These are phyloP conservation scores for Theobroma grandiflorum DNA, from an alignment of 441 rosid species.

Conservation along the genomic window DNA sequence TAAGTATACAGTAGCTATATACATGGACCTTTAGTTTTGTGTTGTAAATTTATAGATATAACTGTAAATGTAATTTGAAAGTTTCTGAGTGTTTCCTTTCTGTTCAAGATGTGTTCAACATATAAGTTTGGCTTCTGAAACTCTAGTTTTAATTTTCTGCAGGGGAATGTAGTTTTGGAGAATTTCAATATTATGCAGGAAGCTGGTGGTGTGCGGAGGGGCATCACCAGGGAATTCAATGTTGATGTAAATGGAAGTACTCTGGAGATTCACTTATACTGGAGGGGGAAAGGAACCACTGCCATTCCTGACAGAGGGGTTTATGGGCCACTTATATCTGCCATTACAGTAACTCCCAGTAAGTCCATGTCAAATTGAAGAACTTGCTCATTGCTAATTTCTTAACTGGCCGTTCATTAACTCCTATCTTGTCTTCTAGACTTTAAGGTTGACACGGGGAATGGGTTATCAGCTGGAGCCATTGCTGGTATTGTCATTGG, in stretches of 20 bases:
- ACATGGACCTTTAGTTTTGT: not conserved
- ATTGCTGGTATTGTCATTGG: conserved; percentile 71
- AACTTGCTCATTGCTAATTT: not conserved
- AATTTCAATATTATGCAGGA: conserved; percentile 67
- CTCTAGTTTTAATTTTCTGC: conserved; percentile 13
- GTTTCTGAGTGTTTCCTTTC: not conserved
- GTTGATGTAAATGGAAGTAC: conserved; percentile 64
- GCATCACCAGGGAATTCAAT: conserved; percentile 28
- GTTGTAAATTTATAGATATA: not conserved
- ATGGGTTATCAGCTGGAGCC: conserved; percentile 65
- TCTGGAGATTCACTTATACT: conserved; percentile 74
- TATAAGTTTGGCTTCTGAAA: not conserved
- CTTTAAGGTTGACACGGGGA: conserved; percentile 61
- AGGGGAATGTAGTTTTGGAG: conserved; percentile 61
- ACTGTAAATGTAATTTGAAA: not conserved
- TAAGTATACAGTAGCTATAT: conserved; percentile 35
- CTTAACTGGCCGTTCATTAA: not conserved
- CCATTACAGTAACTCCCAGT: conserved; percentile 81
- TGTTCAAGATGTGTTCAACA: not conserved
- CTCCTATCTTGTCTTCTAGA: conserved; percentile 48
- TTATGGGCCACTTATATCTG: conserved; percentile 93
- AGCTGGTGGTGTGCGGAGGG: conserved; percentile 70
- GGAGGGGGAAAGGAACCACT: conserved; percentile 89
- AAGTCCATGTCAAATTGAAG: conserved; percentile 32
- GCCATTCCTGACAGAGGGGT: conserved; percentile 69